phyloP scores from a whole-genome alignment of 371 early-diverging fungal genomes.

The Nematocida homosporus region DNA sequence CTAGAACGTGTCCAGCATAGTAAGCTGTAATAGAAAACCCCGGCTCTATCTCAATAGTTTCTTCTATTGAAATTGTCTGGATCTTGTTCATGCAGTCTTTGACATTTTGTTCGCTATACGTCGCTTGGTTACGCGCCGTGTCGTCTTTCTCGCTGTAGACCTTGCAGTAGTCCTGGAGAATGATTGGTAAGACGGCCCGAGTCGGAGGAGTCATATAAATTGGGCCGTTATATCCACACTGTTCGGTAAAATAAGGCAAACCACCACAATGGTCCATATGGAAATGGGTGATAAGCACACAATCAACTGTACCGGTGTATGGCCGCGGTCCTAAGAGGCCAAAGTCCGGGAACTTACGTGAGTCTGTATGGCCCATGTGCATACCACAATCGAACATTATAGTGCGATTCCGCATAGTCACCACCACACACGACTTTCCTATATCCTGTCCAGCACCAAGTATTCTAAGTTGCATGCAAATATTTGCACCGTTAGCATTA shows the following conservation, averaged over 20 bases:
- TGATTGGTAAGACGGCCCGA: constrained; percentile 80
- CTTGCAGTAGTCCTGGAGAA: constrained; percentile 83
- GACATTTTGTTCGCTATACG: constrained; percentile 89
- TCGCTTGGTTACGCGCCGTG: constrained; percentile 74
- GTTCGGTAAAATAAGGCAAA: constrained; percentile 85
- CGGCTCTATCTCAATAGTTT: constrained; percentile 64
- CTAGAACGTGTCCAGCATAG: constrained; percentile 94
- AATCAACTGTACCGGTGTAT: constrained; percentile 78
- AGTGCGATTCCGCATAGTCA: constrained; percentile 77
- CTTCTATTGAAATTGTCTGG: constrained; percentile 74
- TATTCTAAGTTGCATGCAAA: constrained; percentile 60
- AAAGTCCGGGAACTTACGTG: constrained; percentile 87
- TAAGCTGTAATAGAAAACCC: constrained; percentile 73
- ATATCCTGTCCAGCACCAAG: constrained; percentile 78
- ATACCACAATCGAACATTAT: constrained; percentile 92
- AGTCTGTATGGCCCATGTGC: constrained; percentile 94
- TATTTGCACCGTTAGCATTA: too few species aligned
- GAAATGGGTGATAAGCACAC: constrained; percentile 84
- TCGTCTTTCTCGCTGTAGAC: constrained; percentile 74
- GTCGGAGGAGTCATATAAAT: constrained; percentile 92
- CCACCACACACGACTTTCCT: constrained; percentile 82
- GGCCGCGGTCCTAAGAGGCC: constrained; percentile 77
- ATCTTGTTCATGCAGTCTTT: constrained; percentile 80
- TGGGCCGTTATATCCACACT: constrained; percentile 83
- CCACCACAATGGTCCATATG: constrained; percentile 94